These are phyloP conservation scores for Dactylellina sp. DNA, from an alignment of 2,329 filamentous ascomycete species.

Conservation along the genomic window DNA sequence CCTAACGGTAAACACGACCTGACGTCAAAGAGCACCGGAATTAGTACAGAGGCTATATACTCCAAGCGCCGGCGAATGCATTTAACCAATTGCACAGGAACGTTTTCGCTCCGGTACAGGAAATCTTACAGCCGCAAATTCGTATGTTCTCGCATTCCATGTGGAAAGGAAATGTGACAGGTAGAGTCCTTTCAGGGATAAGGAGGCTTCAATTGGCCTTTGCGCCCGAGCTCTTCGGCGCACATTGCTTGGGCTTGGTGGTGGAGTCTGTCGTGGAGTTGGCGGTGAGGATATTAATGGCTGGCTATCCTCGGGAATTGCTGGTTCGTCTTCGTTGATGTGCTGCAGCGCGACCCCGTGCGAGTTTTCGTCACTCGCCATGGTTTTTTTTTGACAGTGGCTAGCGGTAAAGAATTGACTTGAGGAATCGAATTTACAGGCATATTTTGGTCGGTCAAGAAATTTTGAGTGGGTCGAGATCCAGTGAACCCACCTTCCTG, in stretches of 20 bases:
- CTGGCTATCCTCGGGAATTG: constrained; percentile 23
- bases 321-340: constrained; percentile 12
- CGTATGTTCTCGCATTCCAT: constrained; percentile 71
- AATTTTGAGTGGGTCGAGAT: constrained; percentile 10
- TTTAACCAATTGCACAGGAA: not conserved
- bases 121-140: constrained; percentile 69
- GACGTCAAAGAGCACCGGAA: not conserved
- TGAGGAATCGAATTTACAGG: not conserved
- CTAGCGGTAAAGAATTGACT: not conserved
- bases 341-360: constrained; percentile 2
- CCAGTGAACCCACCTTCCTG: constrained; percentile 4
- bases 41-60: not conserved
- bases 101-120: not conserved
- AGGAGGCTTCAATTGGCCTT: not conserved
- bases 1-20: constrained; percentile 51
- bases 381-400: constrained; percentile 2
- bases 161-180: constrained; percentile 70
- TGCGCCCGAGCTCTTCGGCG: constrained; percentile 14
- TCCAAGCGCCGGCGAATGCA: constrained; percentile 66
- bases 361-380: not conserved
- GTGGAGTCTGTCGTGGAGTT: constrained; percentile 10
- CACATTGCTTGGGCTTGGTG: constrained; percentile 3
- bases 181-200: constrained; percentile 63
- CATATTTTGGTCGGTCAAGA: not conserved
- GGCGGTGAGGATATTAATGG: constrained; percentile 23